These are phyloP conservation scores for Penicillium sp. DNA, from an alignment of 2,329 filamentous ascomycete species.

Conservation along the genomic window DNA sequence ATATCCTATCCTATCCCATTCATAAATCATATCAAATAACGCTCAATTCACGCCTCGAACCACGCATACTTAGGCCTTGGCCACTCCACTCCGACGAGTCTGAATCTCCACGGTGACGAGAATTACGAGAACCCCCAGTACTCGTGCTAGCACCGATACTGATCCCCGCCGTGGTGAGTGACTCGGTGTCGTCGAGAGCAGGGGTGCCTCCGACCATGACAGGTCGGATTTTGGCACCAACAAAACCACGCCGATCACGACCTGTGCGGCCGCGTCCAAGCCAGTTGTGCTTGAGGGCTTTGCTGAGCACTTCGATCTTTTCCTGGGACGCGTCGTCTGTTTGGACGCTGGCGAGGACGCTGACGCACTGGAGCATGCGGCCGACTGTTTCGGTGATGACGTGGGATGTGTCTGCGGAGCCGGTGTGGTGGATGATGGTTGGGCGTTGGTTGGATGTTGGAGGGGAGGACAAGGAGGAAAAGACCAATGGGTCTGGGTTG, in stretches of 20 bases:
- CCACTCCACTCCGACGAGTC: constrained; percentile 25
- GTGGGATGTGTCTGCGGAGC: constrained; percentile 48
- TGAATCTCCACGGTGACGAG: constrained; percentile 19
- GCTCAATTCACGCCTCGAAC: constrained; percentile 29
- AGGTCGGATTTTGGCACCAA: constrained; percentile 58
- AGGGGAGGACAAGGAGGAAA: constrained; percentile 42
- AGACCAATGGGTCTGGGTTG: constrained; percentile 43
- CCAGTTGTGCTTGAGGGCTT: constrained; percentile 94
- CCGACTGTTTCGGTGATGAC: constrained; percentile 93
- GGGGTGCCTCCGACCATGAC: constrained; percentile 26
- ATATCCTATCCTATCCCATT: not conserved
- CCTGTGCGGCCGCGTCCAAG: constrained; percentile 84
- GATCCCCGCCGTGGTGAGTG: constrained; percentile 21
- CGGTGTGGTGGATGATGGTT: constrained; percentile 32
- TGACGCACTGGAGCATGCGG: constrained; percentile 92
- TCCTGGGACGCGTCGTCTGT: constrained; percentile 67
- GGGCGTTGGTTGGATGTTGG: constrained; percentile 26
- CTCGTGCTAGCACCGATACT: constrained; percentile 24
- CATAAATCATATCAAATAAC: constrained; percentile 21
- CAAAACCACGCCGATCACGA: constrained; percentile 81
- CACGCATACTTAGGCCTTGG: constrained; percentile 19
- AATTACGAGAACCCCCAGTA: constrained; percentile 17
- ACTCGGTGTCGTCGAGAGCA: constrained; percentile 26
- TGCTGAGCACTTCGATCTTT: constrained; percentile 77
- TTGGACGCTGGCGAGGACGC: constrained; percentile 74